Conservation (phyloP, 108 stramenopile species). For the Cyclotella baltica region DNA sequence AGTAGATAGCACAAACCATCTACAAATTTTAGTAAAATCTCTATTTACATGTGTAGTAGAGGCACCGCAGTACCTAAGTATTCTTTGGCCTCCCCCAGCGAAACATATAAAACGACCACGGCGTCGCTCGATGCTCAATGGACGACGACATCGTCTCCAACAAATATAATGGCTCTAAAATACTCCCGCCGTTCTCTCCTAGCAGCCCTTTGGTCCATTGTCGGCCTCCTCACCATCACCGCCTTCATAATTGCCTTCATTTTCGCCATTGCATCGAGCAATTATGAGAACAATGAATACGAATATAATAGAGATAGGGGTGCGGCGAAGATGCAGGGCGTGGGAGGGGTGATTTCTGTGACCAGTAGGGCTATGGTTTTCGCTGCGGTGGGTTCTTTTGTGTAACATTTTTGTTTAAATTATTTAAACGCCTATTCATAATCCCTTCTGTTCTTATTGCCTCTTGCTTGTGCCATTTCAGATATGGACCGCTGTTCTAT, state of each 20-base stretch:
- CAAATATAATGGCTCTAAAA: neutral
- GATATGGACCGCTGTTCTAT: slow-evolving; percentile 83
- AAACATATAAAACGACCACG: too few species aligned
- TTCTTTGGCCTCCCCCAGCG: too few species aligned
- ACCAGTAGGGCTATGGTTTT: slow-evolving; percentile 87
- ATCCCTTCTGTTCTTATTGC: neutral
- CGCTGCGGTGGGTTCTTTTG: slow-evolving; percentile 50
- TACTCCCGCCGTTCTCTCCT: slow-evolving; percentile 69
- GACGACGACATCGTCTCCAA: neutral
- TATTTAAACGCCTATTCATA: neutral
- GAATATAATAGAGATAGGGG: slow-evolving; percentile 32
- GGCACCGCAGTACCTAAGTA: too few species aligned
- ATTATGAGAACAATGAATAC: slow-evolving; percentile 49
- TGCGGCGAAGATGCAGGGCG: slow-evolving; percentile 24
- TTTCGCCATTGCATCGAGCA: slow-evolving; percentile 58
- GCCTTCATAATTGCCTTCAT: slow-evolving; percentile 74
- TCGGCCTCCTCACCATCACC: slow-evolving; percentile 66
- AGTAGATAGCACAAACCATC: too few species aligned
- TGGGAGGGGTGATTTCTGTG: slow-evolving; percentile 55
- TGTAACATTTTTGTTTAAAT: neutral
- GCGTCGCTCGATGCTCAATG: neutral
- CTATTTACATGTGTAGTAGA: too few species aligned
- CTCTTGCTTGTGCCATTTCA: neutral
- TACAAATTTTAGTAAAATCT: too few species aligned
- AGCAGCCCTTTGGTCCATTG: slow-evolving; percentile 80